phyloP scores from a whole-genome alignment of 805 yeast species.

The Candida silvatica region DNA sequence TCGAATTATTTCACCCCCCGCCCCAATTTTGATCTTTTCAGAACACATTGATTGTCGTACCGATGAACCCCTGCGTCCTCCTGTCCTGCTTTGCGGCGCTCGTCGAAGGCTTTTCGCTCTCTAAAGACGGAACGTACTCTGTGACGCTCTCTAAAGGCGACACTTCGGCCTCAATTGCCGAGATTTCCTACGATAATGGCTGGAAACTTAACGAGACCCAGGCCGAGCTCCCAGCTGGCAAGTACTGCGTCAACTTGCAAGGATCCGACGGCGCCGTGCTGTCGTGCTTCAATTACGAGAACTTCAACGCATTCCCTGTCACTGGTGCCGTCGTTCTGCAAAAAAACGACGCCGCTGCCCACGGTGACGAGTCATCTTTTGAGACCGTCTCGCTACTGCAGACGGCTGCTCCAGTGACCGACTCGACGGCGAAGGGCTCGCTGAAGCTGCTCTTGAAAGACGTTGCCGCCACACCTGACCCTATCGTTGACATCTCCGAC shows the following conservation, averaged over 20 bases:
- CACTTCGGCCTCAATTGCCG: not conserved
- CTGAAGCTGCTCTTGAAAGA: conserved; percentile 5
- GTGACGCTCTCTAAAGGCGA: too few species aligned
- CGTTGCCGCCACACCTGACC: conserved; percentile 6
- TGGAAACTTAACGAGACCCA: not conserved
- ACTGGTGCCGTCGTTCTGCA: conserved; percentile 11
- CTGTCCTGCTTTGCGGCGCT: too few species aligned
- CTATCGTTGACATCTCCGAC: too few species aligned
- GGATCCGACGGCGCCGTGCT: conserved; percentile 1
- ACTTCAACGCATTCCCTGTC: conserved; percentile 10
- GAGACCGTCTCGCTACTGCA: conserved; percentile 11
- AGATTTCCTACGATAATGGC: not conserved
- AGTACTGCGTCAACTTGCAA: conserved; percentile 15
- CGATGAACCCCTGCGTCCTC: too few species aligned
- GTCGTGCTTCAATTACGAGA: conserved; percentile 17
- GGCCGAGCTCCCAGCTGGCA: conserved; percentile 4
- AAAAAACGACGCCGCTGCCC: not conserved
- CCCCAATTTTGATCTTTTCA: too few species aligned
- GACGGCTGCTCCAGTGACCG: not conserved
- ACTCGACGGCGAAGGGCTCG: not conserved
- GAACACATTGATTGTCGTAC: too few species aligned
- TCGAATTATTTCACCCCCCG: too few species aligned
- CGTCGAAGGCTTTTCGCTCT: too few species aligned
- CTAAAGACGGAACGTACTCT: too few species aligned
- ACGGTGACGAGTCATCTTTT: conserved; percentile 1